phyloP scores from a whole-genome alignment of 257 asterid genomes.

The Nicotiana noctiflora region DNA sequence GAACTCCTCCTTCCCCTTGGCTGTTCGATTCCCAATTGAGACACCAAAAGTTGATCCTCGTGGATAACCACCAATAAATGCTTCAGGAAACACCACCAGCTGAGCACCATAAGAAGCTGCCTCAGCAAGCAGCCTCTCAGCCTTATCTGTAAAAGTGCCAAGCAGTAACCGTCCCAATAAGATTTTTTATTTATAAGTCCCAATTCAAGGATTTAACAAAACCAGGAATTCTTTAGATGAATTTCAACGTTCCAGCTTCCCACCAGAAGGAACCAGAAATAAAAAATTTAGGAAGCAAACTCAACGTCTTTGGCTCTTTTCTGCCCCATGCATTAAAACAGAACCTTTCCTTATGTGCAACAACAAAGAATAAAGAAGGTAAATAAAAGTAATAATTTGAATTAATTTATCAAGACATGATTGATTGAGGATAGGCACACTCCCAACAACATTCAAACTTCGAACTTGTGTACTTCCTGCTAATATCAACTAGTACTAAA shows the following conservation, averaged over 20 bases:
- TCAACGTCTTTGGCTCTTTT: background rate
- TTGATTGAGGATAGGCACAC: background rate
- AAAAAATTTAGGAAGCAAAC: background rate
- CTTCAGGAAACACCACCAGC: slow-evolving; percentile 95
- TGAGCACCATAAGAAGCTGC: slow-evolving; percentile 53
- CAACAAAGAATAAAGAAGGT: background rate
- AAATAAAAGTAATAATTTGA: background rate
- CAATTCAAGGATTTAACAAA: background rate
- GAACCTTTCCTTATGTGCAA: background rate
- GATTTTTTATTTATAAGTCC: background rate
- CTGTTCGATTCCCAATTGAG: slow-evolving; percentile 75
- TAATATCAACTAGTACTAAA: background rate
- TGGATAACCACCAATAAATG: slow-evolving; percentile 95
- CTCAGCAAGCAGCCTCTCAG: slow-evolving; percentile 90
- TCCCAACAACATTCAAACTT: background rate
- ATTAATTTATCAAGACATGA: background rate
- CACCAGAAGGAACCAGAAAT: background rate
- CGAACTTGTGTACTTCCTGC: background rate
- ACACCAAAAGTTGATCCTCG: slow-evolving; percentile 91
- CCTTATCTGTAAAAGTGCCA: slow-evolving; percentile 49
- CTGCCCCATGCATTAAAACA: background rate
- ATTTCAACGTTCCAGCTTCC: background rate
- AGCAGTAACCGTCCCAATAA: background rate
- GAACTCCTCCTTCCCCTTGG: slow-evolving; percentile 92
- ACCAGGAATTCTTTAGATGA: background rate